Evolutionary conservation across 495 filamentous ascomycete species (phyloP).

Genomic region (Podospora conica): DNA sequence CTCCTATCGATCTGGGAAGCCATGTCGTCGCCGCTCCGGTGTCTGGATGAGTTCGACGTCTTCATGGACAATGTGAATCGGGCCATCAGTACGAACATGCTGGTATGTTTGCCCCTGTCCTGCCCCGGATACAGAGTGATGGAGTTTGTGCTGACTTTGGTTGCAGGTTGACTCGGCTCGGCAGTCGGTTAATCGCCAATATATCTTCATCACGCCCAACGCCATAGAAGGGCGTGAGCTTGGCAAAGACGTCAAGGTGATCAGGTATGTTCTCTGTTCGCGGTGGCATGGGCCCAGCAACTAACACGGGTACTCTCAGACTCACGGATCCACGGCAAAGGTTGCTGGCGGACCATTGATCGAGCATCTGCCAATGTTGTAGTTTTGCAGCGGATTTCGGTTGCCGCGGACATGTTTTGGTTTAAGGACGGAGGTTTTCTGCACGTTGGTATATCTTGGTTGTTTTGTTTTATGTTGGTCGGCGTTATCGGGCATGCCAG

Average conservation of each 20-base stretch:
- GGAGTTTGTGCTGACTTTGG: not conserved
- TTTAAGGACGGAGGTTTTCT: not conserved
- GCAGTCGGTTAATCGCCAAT: constrained; percentile 80
- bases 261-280: constrained; percentile 52
- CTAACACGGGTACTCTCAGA: constrained; percentile 25
- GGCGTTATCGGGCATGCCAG: not conserved
- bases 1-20: constrained; percentile 93
- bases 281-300: not conserved
- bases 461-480: not conserved
- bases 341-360: constrained; percentile 34
- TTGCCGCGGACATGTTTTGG: constrained; percentile 1
- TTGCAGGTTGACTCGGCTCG: constrained; percentile 74
- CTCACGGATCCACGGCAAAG: constrained; percentile 55
- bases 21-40: constrained; percentile 91
- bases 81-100: constrained; percentile 89
- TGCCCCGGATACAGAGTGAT: too few relatives aligned
- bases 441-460: not conserved
- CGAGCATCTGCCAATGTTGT: too few relatives aligned
- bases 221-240: constrained; percentile 66
- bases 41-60: constrained; percentile 97
- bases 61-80: constrained; percentile 99
- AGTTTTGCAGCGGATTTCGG: not conserved
- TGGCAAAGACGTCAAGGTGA: constrained; percentile 73
- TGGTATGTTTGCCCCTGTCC: constrained; percentile 50
- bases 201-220: constrained; percentile 94